These are phyloP conservation scores for Debaryomycetaceae sp. DNA, from an alignment of 1,139 yeast genomes.

Conservation along the genomic window DNA sequence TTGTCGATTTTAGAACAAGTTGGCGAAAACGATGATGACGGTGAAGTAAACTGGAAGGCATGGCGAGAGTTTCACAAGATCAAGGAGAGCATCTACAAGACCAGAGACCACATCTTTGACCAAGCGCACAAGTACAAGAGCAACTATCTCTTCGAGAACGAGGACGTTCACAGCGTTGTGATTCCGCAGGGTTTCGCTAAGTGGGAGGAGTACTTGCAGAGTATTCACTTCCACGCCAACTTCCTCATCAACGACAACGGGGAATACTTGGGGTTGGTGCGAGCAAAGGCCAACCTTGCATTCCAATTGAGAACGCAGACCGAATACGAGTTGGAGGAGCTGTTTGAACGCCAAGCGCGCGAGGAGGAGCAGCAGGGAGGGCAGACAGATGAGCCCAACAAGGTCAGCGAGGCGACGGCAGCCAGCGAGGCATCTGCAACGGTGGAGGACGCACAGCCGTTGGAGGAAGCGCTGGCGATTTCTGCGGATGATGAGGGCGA, in stretches of 20 bases:
- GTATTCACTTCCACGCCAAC: slow-evolving; percentile 57
- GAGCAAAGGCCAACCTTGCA: slow-evolving; percentile 79
- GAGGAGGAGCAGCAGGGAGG: slow-evolving; percentile 10
- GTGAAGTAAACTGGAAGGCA: slow-evolving; percentile 49
- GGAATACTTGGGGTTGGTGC: slow-evolving; percentile 62
- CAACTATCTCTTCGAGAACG: slow-evolving; percentile 8
- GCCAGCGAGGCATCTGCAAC: slow-evolving; percentile 4
- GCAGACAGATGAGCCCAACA: slow-evolving; percentile 8
- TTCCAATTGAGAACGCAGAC: slow-evolving; percentile 66
- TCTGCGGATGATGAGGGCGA: slow-evolving; percentile 5
- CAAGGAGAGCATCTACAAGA: slow-evolving; percentile 49
- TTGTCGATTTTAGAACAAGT: slow-evolving; percentile 26
- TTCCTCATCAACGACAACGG: slow-evolving; percentile 65
- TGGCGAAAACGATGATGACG: slow-evolving; percentile 17
- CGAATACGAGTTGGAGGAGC: slow-evolving; percentile 11
- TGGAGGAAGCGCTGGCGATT: slow-evolving; percentile 5
- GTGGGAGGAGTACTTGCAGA: slow-evolving; percentile 50
- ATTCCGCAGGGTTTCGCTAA: slow-evolving; percentile 39
- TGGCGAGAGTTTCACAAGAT: slow-evolving; percentile 65
- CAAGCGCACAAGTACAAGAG: slow-evolving; percentile 36
- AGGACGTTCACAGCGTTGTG: slow-evolving; percentile 14
- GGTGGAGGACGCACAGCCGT: slow-evolving; percentile 6
- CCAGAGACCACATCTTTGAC: slow-evolving; percentile 54
- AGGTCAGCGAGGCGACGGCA: slow-evolving; percentile 4
- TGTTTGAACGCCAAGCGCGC: slow-evolving; percentile 9